Evolutionary conservation across 2,329 filamentous ascomycete species (phyloP), one percentile per base, ranked within the genome.

Genomic region (Colletotrichum cereale): DNA sequence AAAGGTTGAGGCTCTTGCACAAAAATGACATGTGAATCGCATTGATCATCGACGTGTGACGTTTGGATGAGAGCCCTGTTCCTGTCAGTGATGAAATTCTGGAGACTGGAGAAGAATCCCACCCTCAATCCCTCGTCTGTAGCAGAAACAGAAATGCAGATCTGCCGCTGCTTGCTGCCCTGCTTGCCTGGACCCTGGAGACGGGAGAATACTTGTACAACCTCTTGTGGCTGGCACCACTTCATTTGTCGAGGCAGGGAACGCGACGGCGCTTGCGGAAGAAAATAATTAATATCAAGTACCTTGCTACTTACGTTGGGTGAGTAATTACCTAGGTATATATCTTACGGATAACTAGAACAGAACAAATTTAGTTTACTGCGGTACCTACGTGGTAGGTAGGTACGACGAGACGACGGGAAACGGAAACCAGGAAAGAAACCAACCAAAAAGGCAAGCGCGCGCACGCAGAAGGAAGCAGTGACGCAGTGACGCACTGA

Each of bases 401-500:
- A 34, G 26, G 3, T 16, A n/a, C 18, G 2, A 34, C 21, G n/a
- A n/a, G n/a, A n/a, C 47, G 24, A 42, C 53, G 26, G 21, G 26
- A 5, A 36, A 10, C 31, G 47, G 34, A n/a, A 53, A 55, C 42
- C 31, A 60, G 26, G 53, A 66, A 65, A 66, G n/a, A 38, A 60
- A 58, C 62, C 47, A 44, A 66, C 62, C 62, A 67, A 71, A 61
- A 71, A 52, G 63, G 40, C 50, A 62, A 68, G 63, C 50, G 36
- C 56, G 52, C 48, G 40, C 50, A 29, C 47, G 42, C 40, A 67
- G 38, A 65, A 62, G 48, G 38, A 71, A 66, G 52, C 66, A 71
- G 67, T 72, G 70, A 72, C 70, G 70, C 70, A 72, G 26, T 47
- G 67, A 71, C 62, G 70, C 70, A 72, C 70, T 42, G 70, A 71